Evolutionary conservation across 2,329 filamentous ascomycete species (phyloP), one percentile per base, ranked within the genome.

Genomic region (Raffaelea deltoideospora): DNA sequence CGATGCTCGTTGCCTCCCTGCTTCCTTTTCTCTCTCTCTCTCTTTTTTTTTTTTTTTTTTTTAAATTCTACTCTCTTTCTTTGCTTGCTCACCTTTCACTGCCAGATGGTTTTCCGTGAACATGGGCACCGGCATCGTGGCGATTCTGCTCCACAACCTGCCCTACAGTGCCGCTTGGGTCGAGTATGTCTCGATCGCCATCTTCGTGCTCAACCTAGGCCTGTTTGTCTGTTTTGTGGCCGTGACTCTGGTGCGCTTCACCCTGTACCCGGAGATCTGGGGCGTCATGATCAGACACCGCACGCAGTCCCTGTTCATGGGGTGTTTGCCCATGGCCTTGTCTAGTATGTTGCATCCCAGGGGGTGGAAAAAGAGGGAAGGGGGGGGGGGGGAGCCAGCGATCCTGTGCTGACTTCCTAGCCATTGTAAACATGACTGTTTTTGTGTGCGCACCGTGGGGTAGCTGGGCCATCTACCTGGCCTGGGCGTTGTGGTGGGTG

Each of bases 111-210:
- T 70, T 48, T 54, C 59, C 0, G 58, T 64, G 18, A 67, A 56
- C n/a, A 72, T 79, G 73, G 73, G 75, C 22, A 79, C 74, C 0
- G 76, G 75, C 11, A 69, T 79, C 29, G 65, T 72, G 0, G 68
- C 68, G 0, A 61, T 76, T 19, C 56, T 79, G 5, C 59, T 79
- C 5, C 57, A 67, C 41, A 63, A 63, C 9, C 60, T 78, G 4
- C 73, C 73, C 0, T 79, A 72, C 51, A 61, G 71, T 38, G 59
- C 61, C 2, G 42, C 45, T 10, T 69, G 64, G 58, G 54, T 79
- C 1, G 61, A 37, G 43, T 73, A 65, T 50, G 54, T 77, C 19
- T 65, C 70, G 0, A 57, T 69, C 10, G 47, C 63, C 33, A 63
- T 78, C 41, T 76, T 78, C 42, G 53, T 54, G 4, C 54, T 78